Evolutionary conservation across 352 stramenopile genomes (phyloP), one percentile per base, ranked within the genome.

Genomic region (Thraustochytrium striatum): DNA sequence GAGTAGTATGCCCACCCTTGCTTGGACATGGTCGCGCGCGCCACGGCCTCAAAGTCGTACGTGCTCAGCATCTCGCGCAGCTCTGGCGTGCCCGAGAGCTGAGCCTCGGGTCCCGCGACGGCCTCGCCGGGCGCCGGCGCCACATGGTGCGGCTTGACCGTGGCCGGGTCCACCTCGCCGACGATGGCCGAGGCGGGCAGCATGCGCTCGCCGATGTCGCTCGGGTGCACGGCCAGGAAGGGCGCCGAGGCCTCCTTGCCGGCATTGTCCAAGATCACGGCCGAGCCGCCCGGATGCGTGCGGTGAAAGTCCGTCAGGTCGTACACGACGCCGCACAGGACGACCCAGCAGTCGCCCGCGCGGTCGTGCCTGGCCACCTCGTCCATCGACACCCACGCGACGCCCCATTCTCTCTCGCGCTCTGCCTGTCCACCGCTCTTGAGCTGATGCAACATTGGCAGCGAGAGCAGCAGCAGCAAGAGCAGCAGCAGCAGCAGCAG

Each of bases 361-460:
- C 92, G 96, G 85, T 94, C 92, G 84, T 99, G 95, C 87, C 95
- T 89, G 72, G 94, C 91, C 57, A 98, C 92, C 59, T 98, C 92
- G 72, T 92, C 86, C 92, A 80, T 80, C 16, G 33, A 53, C 36
- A 70, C 41, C 59, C n/a, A n/a, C n/a, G n/a, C n/a, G n/a, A n/a
- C n/a, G n/a, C n/a, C n/a, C n/a, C n/a, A n/a, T n/a, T n/a, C n/a
- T n/a, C n/a, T n/a, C n/a, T n/a, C n/a, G n/a, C n/a, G n/a, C n/a
- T n/a, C n/a, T n/a, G n/a, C n/a, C n/a, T n/a, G n/a, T n/a, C n/a
- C n/a, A n/a, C n/a, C n/a, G n/a, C n/a, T n/a, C n/a, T n/a, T n/a
- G n/a, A n/a, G n/a, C n/a, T n/a, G n/a, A n/a, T n/a, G n/a, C n/a
- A n/a, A n/a, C n/a, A n/a, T n/a, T n/a, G n/a, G n/a, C n/a, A n/a